phyloP scores from a whole-genome alignment of 2,329 filamentous ascomycete species.

The Venturia carpophila region DNA sequence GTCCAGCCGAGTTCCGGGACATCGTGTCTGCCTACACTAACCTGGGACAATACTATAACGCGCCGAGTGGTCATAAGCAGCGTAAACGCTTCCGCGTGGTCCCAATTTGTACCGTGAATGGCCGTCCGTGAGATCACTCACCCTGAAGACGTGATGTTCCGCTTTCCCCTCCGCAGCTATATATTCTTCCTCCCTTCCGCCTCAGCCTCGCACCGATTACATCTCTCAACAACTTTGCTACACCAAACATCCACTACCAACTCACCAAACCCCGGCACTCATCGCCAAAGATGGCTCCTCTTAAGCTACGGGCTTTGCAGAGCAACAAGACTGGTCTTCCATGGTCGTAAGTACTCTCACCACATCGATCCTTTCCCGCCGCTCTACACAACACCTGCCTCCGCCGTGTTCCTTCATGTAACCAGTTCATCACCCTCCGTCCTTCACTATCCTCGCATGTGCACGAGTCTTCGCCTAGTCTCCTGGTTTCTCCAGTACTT shows the following conservation, averaged over 20 bases:
- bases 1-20: neutral
- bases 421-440: neutral
- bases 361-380: neutral
- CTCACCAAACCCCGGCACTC: neutral
- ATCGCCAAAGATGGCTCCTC: neutral
- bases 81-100: neutral
- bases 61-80: neutral
- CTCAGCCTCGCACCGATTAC: neutral
- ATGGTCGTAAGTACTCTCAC: constrained; percentile 4
- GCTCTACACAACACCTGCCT: neutral
- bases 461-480: neutral
- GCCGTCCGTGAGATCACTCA: constrained; percentile 6
- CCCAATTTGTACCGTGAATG: neutral
- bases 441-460: neutral
- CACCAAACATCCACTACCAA: neutral
- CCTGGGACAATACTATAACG: neutral
- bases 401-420: neutral
- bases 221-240: neutral
- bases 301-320: neutral
- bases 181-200: constrained; percentile 1
- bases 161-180: neutral
- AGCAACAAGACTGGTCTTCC: neutral
- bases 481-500: no score
- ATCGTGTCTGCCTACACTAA: neutral
- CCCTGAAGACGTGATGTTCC: neutral